These are phyloP conservation scores for Vitis cinerea DNA, from an alignment of 164 flowering plant genomes.

Conservation along the genomic window DNA sequence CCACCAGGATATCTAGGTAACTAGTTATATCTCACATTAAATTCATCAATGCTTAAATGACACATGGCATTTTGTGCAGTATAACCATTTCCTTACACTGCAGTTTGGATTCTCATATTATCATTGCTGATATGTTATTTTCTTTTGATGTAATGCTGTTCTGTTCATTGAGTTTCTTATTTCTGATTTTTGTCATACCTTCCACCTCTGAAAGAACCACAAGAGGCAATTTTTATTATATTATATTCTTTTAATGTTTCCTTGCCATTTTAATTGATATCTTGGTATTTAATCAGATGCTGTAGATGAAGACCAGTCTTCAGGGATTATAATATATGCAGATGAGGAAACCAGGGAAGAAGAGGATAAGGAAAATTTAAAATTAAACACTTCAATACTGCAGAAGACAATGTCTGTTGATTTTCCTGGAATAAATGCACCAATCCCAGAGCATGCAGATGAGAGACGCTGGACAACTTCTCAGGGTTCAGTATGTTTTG, in stretches of 20 bases:
- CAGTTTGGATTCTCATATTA: too few species aligned
- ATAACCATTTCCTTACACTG: not conserved
- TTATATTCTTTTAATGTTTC: too few species aligned
- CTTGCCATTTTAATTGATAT: not conserved
- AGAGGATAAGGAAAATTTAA: slow-evolving; percentile 80
- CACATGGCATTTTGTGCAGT: too few species aligned
- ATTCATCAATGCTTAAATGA: too few species aligned
- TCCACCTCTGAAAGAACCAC: too few species aligned
- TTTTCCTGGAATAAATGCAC: slow-evolving; percentile 94
- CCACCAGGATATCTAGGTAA: slow-evolving; percentile 97
- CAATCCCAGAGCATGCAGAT: slow-evolving; percentile 83
- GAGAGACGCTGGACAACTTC: slow-evolving; percentile 58
- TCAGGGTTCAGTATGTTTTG: too few species aligned
- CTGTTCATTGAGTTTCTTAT: too few species aligned
- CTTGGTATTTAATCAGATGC: slow-evolving; percentile 24
- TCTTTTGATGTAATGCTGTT: too few species aligned
- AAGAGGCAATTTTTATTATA: too few species aligned
- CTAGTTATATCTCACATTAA: not conserved
- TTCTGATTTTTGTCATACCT: too few species aligned
- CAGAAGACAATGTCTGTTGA: slow-evolving; percentile 62
- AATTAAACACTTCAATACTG: slow-evolving; percentile 28
- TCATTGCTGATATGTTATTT: too few species aligned
- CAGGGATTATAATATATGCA: slow-evolving; percentile 77
- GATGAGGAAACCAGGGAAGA: slow-evolving; percentile 53
- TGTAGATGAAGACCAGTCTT: slow-evolving; percentile 65